Conservation (phyloP, 2,329 filamentous ascomycete genomes). For the Mycosphaerella arachidis region DNA sequence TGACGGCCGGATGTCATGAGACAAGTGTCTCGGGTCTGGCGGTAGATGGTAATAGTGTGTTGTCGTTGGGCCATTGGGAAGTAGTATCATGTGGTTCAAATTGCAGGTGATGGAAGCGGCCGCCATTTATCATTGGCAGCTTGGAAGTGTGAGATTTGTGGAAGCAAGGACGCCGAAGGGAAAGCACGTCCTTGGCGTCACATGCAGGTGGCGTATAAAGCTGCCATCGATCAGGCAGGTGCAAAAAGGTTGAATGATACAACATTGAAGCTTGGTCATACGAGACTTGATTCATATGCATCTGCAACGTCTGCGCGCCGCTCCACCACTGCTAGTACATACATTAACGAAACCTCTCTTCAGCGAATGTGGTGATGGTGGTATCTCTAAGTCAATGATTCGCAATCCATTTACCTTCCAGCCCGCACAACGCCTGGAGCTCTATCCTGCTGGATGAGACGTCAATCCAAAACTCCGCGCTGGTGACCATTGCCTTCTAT, state of each 20-base stretch:
- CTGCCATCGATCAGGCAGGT: background rate
- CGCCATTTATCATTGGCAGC: too few relatives aligned
- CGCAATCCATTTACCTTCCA: background rate
- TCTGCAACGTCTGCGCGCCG: constrained; percentile 39
- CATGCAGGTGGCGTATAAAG: background rate
- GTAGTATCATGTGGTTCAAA: background rate
- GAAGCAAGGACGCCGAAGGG: background rate
- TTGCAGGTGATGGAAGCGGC: background rate
- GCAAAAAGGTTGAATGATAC: background rate
- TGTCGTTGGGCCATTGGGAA: background rate
- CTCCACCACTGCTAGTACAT: constrained; percentile 26
- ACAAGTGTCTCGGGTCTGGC: constrained; percentile 1
- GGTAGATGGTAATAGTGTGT: background rate
- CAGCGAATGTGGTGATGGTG: constrained; percentile 5
- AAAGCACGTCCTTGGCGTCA: background rate
- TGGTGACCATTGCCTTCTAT: background rate
- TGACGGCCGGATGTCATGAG: constrained; percentile 11
- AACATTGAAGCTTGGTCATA: background rate
- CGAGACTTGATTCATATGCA: background rate
- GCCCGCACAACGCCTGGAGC: background rate
- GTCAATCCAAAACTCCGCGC: background rate
- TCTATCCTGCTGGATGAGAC: background rate
- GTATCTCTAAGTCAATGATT: constrained; percentile 3
- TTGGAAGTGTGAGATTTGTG: background rate
- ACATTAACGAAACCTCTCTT: constrained; percentile 6